These are phyloP conservation scores for Coleophoma crateriformis DNA, from an alignment of 2,329 filamentous ascomycete species.

Conservation along the genomic window DNA sequence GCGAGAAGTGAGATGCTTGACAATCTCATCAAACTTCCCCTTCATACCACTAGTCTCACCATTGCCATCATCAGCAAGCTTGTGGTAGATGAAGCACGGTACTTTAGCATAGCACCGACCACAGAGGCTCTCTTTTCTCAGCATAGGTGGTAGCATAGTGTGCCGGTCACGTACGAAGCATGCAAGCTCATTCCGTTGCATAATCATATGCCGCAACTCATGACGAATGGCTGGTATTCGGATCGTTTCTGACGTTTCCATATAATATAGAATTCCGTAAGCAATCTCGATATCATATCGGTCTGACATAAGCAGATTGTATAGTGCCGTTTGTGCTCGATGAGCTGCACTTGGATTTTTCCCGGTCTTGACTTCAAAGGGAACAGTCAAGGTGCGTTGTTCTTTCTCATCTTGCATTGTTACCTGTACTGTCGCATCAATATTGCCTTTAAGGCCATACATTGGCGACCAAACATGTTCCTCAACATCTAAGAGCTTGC, in stretches of 20 bases:
- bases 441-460: slow-evolving; percentile 96
- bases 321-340: slow-evolving; percentile 88
- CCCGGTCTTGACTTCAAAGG: slow-evolving; percentile 94
- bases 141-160: slow-evolving; percentile 76
- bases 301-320: slow-evolving; percentile 87
- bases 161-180: slow-evolving; percentile 78
- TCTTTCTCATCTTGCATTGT: slow-evolving; percentile 67
- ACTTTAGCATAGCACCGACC: slow-evolving; percentile 86
- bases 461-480: slow-evolving; percentile 98
- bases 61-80: slow-evolving; percentile 77
- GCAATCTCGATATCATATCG: slow-evolving; percentile 89
- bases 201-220: slow-evolving; percentile 93
- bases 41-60: slow-evolving; percentile 77
- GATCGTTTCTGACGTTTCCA: slow-evolving; percentile 82
- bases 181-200: slow-evolving; percentile 87
- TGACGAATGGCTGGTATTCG: slow-evolving; percentile 80
- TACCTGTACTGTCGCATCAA: slow-evolving; percentile 93
- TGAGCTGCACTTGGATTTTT: slow-evolving; percentile 77
- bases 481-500: slow-evolving; percentile 91
- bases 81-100: slow-evolving; percentile 90
- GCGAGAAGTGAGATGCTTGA: slow-evolving; percentile 66
- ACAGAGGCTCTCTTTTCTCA: slow-evolving; percentile 76
- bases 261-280: slow-evolving; percentile 90
- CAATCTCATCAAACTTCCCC: slow-evolving; percentile 75
- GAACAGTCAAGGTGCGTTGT: slow-evolving; percentile 70